phyloP scores from a whole-genome alignment of 306 rosid genomes.

The Begonia masoniana region DNA sequence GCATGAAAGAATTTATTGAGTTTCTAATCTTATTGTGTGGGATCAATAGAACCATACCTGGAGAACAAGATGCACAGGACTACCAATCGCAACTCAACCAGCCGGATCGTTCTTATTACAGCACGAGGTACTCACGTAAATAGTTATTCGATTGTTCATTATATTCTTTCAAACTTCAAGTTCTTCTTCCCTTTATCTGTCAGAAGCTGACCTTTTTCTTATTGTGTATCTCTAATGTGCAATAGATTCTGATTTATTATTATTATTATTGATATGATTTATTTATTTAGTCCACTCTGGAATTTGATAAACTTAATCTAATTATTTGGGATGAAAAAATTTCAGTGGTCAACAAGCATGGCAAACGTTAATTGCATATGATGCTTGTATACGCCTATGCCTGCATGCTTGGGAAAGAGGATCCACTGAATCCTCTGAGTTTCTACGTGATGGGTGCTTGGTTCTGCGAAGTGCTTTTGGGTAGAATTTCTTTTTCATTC shows the following conservation, averaged over 20 bases:
- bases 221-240: too few relatives aligned
- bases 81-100: constrained; percentile 24
- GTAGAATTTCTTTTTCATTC: constrained; percentile 16
- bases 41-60: constrained; percentile 20
- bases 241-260: too few relatives aligned
- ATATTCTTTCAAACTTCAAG: too few relatives aligned
- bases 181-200: too few relatives aligned
- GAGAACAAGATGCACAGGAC: constrained; percentile 29
- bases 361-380: constrained; percentile 91
- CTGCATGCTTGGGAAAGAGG: constrained; percentile 92
- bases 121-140: constrained; percentile 34
- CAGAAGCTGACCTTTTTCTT: too few relatives aligned
- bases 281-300: too few relatives aligned
- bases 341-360: constrained; percentile 82
- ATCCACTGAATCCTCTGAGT: constrained; percentile 81
- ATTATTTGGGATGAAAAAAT: neutral
- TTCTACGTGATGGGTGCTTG: constrained; percentile 64
- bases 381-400: constrained; percentile 86
- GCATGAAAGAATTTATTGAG: too few relatives aligned
- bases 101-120: constrained; percentile 33
- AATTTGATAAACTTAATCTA: too few relatives aligned
- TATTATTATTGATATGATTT: too few relatives aligned
- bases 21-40: constrained; percentile 9
- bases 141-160: too few relatives aligned
- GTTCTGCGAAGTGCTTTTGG: constrained; percentile 91